Evolutionary conservation across 805 yeast species (phyloP), one percentile per base, ranked within the genome.

Genomic region (Hanseniaspora jakobsenii): DNA sequence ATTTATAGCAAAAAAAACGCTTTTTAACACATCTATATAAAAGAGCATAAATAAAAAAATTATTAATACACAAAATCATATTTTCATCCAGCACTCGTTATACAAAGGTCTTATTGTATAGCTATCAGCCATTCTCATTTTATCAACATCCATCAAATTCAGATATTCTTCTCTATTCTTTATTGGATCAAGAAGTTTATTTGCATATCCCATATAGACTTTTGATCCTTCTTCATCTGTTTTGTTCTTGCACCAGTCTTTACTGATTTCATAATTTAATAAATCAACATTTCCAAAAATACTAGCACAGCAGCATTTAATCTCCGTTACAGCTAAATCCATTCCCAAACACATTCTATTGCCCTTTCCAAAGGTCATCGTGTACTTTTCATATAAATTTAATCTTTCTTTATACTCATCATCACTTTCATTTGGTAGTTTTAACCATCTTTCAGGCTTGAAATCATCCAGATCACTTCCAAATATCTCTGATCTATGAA

Each of bases 311-410:
- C 71, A 68, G 34, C 77, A 53, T 55, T 78, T 79, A 66, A 79
- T 76, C 54, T 78, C 86, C 32, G 72, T 71, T 16, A 72, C 58
- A 0, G 86, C 86, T 32, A 80, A 56, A 54, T 79, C 68, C 75
- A 75, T 70, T 1, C 89, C 87, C 44, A 78, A 62, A 53, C 89
- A 80, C 85, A 78, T 78, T 50, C 85, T 62, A 17, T 76, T 66
- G 2, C 87, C 89, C 32, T 75, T 71, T 1, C 87, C 86, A 62
- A 81, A 80, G 1, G 81, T 76, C 69, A 78, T 70, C 67, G 78
- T 71, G 51, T 66, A 65, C 42, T 63, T 67, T 47, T 67, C 65
- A 73, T 76, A 78, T 7, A 43, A 44, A 43, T 60, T 66, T 27
- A 70, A 52, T 31, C 78, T 54, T 5, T 47, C 50, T 5, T 53